Evolutionary conservation across 2,329 filamentous ascomycete species (phyloP).

Genomic region (Trichophyton schoenleinii): DNA sequence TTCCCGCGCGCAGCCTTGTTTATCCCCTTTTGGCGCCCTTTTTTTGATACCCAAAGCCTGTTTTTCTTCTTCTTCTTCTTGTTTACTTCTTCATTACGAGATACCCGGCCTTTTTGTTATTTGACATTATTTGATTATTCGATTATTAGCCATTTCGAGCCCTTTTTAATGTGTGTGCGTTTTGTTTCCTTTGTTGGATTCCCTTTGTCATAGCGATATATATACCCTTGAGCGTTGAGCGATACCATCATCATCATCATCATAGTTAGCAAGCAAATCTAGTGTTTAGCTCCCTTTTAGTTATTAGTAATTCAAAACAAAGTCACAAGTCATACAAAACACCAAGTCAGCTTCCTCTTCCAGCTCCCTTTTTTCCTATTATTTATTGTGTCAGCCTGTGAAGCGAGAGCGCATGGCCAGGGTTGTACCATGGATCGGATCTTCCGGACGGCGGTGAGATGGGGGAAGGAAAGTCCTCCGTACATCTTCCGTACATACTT

Average conservation of each 20-base stretch:
- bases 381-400: background rate
- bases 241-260: background rate
- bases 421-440: background rate
- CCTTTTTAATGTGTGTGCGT: background rate
- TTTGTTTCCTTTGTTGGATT: background rate
- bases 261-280: background rate
- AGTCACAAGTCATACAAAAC: background rate
- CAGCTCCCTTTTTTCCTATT: background rate
- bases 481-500: no score
- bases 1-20: background rate
- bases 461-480: background rate
- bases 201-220: background rate
- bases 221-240: constrained; percentile 2
- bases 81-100: background rate
- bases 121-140: background rate
- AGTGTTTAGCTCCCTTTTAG: background rate
- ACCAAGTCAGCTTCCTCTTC: no score
- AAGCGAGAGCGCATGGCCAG: background rate
- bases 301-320: background rate
- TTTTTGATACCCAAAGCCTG: constrained; percentile 1
- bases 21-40: background rate
- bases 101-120: background rate
- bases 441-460: background rate
- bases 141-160: no score
- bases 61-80: background rate